Conservation (phyloP, 2,329 filamentous ascomycete genomes). For the Colletotrichum coccodes region DNA sequence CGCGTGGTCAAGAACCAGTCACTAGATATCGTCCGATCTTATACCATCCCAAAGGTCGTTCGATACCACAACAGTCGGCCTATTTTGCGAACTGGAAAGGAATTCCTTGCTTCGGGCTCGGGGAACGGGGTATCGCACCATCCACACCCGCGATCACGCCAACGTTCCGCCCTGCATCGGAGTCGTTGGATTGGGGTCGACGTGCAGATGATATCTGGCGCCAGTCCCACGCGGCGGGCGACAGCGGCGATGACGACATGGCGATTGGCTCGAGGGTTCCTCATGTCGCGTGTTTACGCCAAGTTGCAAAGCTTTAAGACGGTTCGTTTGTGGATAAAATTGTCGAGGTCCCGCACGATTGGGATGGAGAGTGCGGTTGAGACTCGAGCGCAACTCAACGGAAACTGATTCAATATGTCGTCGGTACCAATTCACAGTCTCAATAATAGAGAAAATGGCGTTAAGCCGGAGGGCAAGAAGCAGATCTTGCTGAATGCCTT, state of each 20-base stretch:
- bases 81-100: neutral
- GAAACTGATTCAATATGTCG: constrained; percentile 1
- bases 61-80: neutral
- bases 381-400: neutral
- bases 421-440: constrained; percentile 15
- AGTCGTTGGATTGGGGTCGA: constrained; percentile 13
- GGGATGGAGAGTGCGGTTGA: too few relatives aligned
- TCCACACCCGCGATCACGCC: constrained; percentile 25
- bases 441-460: constrained; percentile 3
- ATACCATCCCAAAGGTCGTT: neutral
- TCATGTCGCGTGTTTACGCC: neutral
- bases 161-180: constrained; percentile 21
- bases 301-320: neutral
- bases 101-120: neutral
- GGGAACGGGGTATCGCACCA: constrained; percentile 20
- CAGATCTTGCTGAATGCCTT: constrained; percentile 71
- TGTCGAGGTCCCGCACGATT: neutral
- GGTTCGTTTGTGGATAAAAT: neutral
- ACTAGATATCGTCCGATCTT: neutral
- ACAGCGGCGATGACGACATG: constrained; percentile 31
- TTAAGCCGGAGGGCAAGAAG: constrained; percentile 15
- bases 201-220: constrained; percentile 22
- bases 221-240: constrained; percentile 22
- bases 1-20: neutral
- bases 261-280: neutral